phyloP scores from a whole-genome alignment of 2,329 filamentous ascomycete genomes.

The Ophiostoma pallidulum region DNA sequence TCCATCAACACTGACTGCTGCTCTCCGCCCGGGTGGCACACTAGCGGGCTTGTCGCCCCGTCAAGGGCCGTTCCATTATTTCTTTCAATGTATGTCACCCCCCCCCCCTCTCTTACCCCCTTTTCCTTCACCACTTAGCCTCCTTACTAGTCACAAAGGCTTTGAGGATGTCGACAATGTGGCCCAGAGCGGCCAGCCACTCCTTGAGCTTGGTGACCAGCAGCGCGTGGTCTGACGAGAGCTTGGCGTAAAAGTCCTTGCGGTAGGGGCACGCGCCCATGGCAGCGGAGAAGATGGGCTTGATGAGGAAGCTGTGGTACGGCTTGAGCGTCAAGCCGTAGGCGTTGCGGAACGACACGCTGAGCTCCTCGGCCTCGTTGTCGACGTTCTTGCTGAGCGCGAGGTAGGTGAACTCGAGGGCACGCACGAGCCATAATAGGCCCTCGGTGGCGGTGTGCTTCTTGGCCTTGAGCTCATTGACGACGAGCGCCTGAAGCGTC shows the following conservation, averaged over 20 bases:
- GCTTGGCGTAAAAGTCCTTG: slow-evolving; percentile 84
- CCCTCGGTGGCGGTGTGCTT: slow-evolving; percentile 85
- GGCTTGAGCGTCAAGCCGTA: slow-evolving; percentile 85
- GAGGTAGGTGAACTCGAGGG: slow-evolving; percentile 86
- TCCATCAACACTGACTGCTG: no score
- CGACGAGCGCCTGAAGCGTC: slow-evolving; percentile 74
- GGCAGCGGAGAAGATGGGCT: slow-evolving; percentile 85
- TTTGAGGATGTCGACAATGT: slow-evolving; percentile 67
- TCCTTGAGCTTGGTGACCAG: slow-evolving; percentile 54
- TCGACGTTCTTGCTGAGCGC: slow-evolving; percentile 69
- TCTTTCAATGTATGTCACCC: no score
- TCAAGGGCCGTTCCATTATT: no score
- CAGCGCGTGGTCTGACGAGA: slow-evolving; percentile 57
- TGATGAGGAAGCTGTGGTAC: slow-evolving; percentile 80
- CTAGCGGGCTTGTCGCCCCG: no score
- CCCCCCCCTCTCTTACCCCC: no score
- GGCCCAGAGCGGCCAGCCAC: slow-evolving; percentile 72
- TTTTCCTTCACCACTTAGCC: slow-evolving; percentile 41
- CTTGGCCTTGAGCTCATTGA: slow-evolving; percentile 82
- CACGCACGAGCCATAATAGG: slow-evolving; percentile 80
- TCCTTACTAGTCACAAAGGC: slow-evolving; percentile 46
- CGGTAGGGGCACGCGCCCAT: slow-evolving; percentile 92
- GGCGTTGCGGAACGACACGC: slow-evolving; percentile 74
- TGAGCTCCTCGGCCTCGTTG: slow-evolving; percentile 63
- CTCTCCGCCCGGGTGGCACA: no score